Percentiles rank a stretch among this genome's conserved stretches.
Evolutionary conservation across 164 flowering plant species (phyloP).

Genomic region (Umbilicus rupestris): DNA sequence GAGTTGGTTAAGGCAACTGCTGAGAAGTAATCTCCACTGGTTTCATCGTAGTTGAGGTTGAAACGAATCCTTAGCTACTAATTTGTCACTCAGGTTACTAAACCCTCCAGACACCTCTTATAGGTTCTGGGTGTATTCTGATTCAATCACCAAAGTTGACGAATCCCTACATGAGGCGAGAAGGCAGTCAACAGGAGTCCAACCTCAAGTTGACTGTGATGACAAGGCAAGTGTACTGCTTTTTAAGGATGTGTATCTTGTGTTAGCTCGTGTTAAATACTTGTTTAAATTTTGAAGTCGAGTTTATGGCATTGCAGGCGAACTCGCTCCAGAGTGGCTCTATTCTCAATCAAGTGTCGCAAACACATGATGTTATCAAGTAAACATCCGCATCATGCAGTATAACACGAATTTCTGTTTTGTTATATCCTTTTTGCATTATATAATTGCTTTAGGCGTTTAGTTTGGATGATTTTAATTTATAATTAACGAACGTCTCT

Average conservation of each 20-base stretch:
- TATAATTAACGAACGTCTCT: slow-evolving; percentile 6
- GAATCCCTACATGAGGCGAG: slow-evolving; percentile 21
- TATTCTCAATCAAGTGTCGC: slow-evolving; percentile 61
- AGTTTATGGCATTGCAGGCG: slow-evolving; percentile 26
- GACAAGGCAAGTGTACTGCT: slow-evolving; percentile 44
- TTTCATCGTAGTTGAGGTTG: background rate
- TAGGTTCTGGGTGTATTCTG: slow-evolving; percentile 55
- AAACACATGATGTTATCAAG: slow-evolving; percentile 66
- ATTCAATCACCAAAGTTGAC: slow-evolving; percentile 25
- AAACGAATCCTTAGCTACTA: background rate
- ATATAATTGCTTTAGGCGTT: background rate
- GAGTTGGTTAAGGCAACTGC: no score
- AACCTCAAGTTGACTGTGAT: slow-evolving; percentile 41
- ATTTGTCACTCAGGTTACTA: background rate
- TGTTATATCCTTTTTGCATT: background rate
- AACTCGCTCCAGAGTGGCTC: slow-evolving; percentile 34
- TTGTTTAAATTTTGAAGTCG: background rate
- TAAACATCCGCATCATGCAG: slow-evolving; percentile 21
- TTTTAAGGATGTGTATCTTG: background rate
- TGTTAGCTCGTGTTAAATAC: slow-evolving; percentile 2
- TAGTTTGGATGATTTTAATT: background rate
- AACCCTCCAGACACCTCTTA: background rate
- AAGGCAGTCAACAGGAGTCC: slow-evolving; percentile 21
- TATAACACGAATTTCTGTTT: background rate
- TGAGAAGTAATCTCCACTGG: background rate